Percentiles rank a stretch among this genome's conserved stretches.
Evolutionary conservation across 2,329 filamentous ascomycete genomes (phyloP).

Genomic region (Claviceps digitariae): DNA sequence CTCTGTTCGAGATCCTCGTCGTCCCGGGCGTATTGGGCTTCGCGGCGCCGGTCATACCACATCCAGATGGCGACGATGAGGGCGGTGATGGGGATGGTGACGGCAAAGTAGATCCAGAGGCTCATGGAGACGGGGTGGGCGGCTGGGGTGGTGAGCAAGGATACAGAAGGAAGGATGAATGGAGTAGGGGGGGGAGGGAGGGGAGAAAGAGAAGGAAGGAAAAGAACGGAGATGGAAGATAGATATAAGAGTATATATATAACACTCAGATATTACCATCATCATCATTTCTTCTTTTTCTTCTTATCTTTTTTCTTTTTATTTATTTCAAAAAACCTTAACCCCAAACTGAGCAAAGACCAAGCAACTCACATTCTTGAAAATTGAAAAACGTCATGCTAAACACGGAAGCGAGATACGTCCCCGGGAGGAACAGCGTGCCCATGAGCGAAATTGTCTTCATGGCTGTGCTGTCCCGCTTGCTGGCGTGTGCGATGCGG

Average conservation of each 20-base stretch:
- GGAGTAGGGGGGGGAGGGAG: no score
- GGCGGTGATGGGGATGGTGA: constrained; percentile 44
- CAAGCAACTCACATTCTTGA: constrained; percentile 24
- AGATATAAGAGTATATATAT: no score
- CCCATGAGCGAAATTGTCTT: constrained; percentile 52
- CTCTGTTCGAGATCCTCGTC: constrained; percentile 39
- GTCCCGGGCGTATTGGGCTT: constrained; percentile 33
- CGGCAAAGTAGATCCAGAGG: constrained; percentile 51
- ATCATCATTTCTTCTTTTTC: no score
- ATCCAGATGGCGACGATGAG: constrained; percentile 42
- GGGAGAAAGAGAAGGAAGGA: no score
- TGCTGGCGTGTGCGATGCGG: constrained; percentile 44
- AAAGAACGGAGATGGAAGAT: no score
- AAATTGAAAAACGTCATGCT: constrained; percentile 57
- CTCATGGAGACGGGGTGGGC: constrained; percentile 31
- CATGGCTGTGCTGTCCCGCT: constrained; percentile 50
- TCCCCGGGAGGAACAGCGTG: constrained; percentile 49
- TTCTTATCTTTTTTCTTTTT: no score
- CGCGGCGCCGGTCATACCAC: constrained; percentile 36
- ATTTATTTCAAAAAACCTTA: no score
- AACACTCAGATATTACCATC: no score
- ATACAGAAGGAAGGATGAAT: background rate
- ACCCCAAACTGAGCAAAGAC: background rate
- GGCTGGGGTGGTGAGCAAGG: constrained; percentile 7
- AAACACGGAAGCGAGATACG: constrained; percentile 49